Conservation (phyloP, 352 stramenopile species). For the Pythium pyrilobum region DNA sequence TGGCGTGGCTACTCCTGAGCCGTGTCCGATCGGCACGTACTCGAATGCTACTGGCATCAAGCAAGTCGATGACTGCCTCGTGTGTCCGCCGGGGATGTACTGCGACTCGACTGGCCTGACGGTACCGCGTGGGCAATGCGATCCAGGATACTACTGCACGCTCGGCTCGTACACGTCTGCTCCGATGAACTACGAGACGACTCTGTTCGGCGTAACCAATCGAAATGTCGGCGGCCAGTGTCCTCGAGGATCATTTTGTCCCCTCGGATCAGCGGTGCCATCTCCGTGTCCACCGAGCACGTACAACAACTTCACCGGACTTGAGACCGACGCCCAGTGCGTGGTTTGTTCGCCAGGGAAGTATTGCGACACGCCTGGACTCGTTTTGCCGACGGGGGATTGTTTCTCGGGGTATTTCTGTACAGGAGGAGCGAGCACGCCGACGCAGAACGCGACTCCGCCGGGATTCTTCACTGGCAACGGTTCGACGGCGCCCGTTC, state of each 20-base stretch:
- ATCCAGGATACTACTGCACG: conserved; percentile 90
- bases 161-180: conserved; percentile 86
- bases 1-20: conserved; percentile 59
- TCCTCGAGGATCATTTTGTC: conserved; percentile 64
- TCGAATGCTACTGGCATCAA: conserved; percentile 69
- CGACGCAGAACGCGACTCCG: conserved; percentile 52
- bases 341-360: conserved; percentile 65
- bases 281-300: conserved; percentile 69
- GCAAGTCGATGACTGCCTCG: conserved; percentile 79
- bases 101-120: conserved; percentile 86
- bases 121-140: conserved; percentile 66
- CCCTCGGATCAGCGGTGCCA: conserved; percentile 48
- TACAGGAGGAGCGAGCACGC: conserved; percentile 37
- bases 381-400: conserved; percentile 55
- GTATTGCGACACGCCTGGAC: conserved; percentile 70
- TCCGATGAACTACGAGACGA: conserved; percentile 74
- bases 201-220: conserved; percentile 59
- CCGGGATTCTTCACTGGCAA: conserved; percentile 47
- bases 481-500: conserved; percentile 33
- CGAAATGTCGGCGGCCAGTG: conserved; percentile 64
- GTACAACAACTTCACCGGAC: conserved; percentile 66
- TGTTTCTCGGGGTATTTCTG: conserved; percentile 85
- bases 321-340: conserved; percentile 71
- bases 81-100: conserved; percentile 88
- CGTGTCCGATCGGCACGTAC: conserved; percentile 90